These are phyloP conservation scores for Colletotrichum liriopes DNA, from an alignment of 2,329 filamentous ascomycete genomes.

Conservation along the genomic window DNA sequence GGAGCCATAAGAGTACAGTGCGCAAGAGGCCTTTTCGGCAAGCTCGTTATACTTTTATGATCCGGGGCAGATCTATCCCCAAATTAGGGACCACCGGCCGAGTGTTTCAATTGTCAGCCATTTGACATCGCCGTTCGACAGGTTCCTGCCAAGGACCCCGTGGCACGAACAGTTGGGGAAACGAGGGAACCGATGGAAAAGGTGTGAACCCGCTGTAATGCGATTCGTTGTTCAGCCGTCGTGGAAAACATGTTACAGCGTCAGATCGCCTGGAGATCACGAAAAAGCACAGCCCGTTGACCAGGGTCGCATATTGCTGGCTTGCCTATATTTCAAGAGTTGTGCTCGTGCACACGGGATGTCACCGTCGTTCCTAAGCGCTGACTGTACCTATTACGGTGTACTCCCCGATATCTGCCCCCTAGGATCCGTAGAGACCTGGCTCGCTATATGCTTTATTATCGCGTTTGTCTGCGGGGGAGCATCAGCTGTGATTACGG, in stretches of 20 bases:
- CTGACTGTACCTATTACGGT: slow-evolving; percentile 11
- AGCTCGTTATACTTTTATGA: slow-evolving; percentile 18
- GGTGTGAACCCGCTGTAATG: slow-evolving; percentile 14
- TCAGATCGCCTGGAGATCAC: slow-evolving; percentile 30
- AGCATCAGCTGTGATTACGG: neutral
- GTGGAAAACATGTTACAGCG: slow-evolving; percentile 29
- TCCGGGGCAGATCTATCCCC: slow-evolving; percentile 19
- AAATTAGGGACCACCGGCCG: slow-evolving; percentile 11
- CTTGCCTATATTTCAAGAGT: neutral
- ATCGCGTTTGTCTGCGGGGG: neutral
- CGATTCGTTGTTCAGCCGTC: slow-evolving; percentile 33
- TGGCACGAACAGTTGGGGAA: slow-evolving; percentile 37
- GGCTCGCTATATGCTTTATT: neutral
- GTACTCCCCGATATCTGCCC: neutral
- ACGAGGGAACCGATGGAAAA: slow-evolving; percentile 4
- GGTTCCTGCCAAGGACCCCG: slow-evolving; percentile 24
- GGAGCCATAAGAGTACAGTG: neutral
- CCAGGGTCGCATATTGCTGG: slow-evolving; percentile 13
- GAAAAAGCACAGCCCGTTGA: slow-evolving; percentile 24
- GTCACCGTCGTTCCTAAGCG: slow-evolving; percentile 11
- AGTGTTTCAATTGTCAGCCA: slow-evolving; percentile 37
- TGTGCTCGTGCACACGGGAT: slow-evolving; percentile 4
- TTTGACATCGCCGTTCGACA: slow-evolving; percentile 36
- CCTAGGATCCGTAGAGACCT: slow-evolving; percentile 1
- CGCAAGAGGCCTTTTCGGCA: slow-evolving; percentile 4